A percentile compares a stretch with the other conserved stretches of the same genome.
Evolutionary conservation across 176 grass and related monocot species (phyloP).

Genomic region (Alloteropsis semialata): DNA sequence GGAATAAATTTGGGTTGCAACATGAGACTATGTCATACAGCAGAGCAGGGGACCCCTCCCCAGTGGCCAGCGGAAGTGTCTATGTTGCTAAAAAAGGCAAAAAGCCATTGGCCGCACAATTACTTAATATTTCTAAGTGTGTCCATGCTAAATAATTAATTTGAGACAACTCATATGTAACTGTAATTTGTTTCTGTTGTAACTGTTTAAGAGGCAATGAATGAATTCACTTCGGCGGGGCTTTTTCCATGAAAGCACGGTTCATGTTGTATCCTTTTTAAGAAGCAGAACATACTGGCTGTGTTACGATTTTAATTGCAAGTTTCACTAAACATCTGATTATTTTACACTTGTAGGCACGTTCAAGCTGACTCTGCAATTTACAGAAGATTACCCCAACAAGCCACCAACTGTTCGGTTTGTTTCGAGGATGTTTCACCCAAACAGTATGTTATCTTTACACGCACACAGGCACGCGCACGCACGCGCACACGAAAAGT

Average conservation of each 20-base stretch:
- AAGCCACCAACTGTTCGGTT: constrained; percentile 88
- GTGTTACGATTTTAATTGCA: not conserved
- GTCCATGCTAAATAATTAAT: not conserved
- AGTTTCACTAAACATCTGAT: constrained; percentile 25
- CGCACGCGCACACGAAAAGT: too few species aligned
- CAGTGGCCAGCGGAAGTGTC: not conserved
- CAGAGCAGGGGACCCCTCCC: not conserved
- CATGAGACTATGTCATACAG: not conserved
- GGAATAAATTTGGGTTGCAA: not conserved
- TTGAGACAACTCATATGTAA: not conserved
- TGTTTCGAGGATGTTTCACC: constrained; percentile 97
- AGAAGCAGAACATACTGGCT: not conserved
- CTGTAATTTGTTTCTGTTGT: not conserved
- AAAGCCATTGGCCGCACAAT: not conserved
- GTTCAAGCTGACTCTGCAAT: constrained; percentile 91
- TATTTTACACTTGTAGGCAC: constrained; percentile 50
- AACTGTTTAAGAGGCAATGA: not conserved
- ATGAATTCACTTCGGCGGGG: too few species aligned
- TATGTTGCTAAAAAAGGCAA: not conserved
- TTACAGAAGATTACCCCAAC: constrained; percentile 95
- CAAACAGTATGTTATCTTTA: constrained; percentile 87
- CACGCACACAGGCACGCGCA: too few species aligned
- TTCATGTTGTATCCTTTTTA: not conserved
- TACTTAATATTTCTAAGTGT: not conserved
- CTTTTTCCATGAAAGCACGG: not conserved